A percentile compares a stretch with the other conserved stretches of the same genome.
phyloP scores from a whole-genome alignment of 2,329 filamentous ascomycete genomes.

The Hypoxylon sp. region DNA sequence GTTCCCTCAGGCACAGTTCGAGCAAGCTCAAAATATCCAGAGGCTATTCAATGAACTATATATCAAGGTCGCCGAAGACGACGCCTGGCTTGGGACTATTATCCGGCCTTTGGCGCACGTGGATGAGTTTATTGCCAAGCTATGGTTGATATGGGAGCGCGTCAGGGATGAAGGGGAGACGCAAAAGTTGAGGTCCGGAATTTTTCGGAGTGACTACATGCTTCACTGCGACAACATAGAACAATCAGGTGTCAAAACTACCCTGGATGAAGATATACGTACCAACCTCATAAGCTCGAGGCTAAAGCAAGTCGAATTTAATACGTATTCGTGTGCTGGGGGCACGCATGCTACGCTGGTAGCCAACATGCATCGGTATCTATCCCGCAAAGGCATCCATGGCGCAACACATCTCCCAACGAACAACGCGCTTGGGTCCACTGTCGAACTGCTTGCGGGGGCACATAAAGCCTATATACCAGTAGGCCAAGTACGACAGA shows the following conservation, averaged over 20 bases:
- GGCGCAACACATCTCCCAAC: conserved; percentile 43
- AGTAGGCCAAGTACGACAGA: conserved; percentile 33
- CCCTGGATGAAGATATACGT: background rate
- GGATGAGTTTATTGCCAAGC: conserved; percentile 51
- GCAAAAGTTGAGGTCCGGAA: conserved; percentile 52
- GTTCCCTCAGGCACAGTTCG: conserved; percentile 28
- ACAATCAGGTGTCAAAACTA: background rate
- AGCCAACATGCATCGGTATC: conserved; percentile 56
- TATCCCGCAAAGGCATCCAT: conserved; percentile 46
- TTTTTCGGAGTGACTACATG: conserved; percentile 61
- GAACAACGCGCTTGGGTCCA: conserved; percentile 50
- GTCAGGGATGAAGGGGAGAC: conserved; percentile 47
- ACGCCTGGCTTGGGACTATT: conserved; percentile 51
- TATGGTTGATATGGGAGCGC: conserved; percentile 54
- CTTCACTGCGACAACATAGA: conserved; percentile 46
- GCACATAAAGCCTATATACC: conserved; percentile 52
- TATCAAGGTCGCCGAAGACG: conserved; percentile 47
- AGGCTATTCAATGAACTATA: conserved; percentile 36
- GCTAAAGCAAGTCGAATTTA: conserved; percentile 61
- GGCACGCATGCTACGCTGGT: conserved; percentile 55
- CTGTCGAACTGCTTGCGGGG: conserved; percentile 48
- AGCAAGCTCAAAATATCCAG: conserved; percentile 27
- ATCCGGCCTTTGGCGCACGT: conserved; percentile 50
- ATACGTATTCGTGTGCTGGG: conserved; percentile 58
- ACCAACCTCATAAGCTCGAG: conserved; percentile 2